Base-by-base conservation (phyloP, 2,329 filamentous ascomycete genomes). In the Mariannaea elegans region DNA sequence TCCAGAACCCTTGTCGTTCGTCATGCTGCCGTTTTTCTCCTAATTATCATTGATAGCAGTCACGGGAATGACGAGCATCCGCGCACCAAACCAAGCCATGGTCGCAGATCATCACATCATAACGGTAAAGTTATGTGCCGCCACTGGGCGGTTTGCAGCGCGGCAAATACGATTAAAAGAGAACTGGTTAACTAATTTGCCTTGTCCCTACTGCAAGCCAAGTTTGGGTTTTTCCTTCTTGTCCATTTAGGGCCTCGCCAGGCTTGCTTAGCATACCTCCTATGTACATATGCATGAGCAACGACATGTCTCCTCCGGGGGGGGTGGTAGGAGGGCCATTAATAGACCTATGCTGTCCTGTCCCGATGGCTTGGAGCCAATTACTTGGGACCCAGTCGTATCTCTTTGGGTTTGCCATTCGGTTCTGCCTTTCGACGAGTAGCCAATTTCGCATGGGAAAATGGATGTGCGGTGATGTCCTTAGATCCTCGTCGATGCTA, bases 401-500 rank as follows among this genome's bases (percentile, higher is more conserved):
- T 42, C 58, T 34, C 58, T 32, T 60, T 46, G 58, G 49, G 23
- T 60, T 41, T 54, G 52, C 48, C 58, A 52, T 50, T 58, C 56
- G 32, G 45, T 36, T 34, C 46, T 51, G 57, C 45, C 59, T 52
- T 34, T 47, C 21, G 29, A 55, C 45, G 56, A 38, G 34, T 32
- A 38, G 51, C 46, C 59, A 65, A 63, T 69, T 69, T 68, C 58
- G 58, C 56, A 41, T 52, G 48, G 65, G 62, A 52, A 49, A 59
- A 60, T 31, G 54, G 55, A 63, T 68, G 68, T 62, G 68, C 52
- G 61, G 55, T 65, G 62, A 65, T 65, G 62, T 64, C 60, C 68
- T 52, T 53, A 66, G 59, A 66, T 65, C 53, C 57, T 68, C 59
- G 57, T 65, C 65, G 51, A 65, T 65, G 66, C 65, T 71, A 66